Percentiles rank a stretch among this genome's conserved stretches.
These are phyloP conservation scores for Stereum hirsutum DNA, from an alignment of 1,284 basidiomycete species.

Conservation along the genomic window DNA sequence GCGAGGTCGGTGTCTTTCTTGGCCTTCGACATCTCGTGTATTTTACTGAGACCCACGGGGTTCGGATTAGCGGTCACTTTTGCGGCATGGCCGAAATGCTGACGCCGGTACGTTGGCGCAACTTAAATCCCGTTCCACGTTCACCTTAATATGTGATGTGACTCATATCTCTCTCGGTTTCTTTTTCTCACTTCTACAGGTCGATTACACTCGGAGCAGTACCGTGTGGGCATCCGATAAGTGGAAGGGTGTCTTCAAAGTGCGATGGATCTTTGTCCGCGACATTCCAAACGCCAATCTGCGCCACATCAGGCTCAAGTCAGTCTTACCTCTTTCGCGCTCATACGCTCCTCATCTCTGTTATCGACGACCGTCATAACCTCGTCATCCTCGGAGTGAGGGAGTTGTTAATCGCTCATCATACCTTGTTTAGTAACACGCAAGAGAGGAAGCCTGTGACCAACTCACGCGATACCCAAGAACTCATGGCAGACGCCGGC, in stretches of 20 bases:
- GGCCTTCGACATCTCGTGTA: background rate
- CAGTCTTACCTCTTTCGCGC: constrained; percentile 15
- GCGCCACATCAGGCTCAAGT: constrained; percentile 81
- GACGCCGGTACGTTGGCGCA: constrained; percentile 50
- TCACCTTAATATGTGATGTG: too few species aligned
- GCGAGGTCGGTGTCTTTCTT: constrained; percentile 43
- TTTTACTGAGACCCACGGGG: too few species aligned
- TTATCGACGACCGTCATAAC: background rate
- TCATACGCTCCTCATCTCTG: background rate
- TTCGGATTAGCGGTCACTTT: constrained; percentile 71
- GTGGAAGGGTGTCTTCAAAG: constrained; percentile 97
- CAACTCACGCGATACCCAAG: constrained; percentile 88
- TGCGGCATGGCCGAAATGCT: constrained; percentile 97
- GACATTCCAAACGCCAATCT: constrained; percentile 86
- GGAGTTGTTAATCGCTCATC: too few species aligned
- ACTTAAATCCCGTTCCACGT: too few species aligned
- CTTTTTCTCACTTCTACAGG: constrained; percentile 24
- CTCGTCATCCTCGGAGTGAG: background rate
- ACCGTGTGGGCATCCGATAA: constrained; percentile 98
- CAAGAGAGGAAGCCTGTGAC: constrained; percentile 95
- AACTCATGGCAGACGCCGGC: constrained; percentile 87
- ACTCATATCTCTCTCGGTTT: constrained; percentile 2
- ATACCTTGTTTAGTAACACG: constrained; percentile 68
- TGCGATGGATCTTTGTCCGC: constrained; percentile 91
- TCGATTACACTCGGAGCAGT: constrained; percentile 78